Percentiles rank a stretch among this genome's conserved stretches.
phyloP scores from a whole-genome alignment of 2,329 filamentous ascomycete species.

The Calonectria montana region DNA sequence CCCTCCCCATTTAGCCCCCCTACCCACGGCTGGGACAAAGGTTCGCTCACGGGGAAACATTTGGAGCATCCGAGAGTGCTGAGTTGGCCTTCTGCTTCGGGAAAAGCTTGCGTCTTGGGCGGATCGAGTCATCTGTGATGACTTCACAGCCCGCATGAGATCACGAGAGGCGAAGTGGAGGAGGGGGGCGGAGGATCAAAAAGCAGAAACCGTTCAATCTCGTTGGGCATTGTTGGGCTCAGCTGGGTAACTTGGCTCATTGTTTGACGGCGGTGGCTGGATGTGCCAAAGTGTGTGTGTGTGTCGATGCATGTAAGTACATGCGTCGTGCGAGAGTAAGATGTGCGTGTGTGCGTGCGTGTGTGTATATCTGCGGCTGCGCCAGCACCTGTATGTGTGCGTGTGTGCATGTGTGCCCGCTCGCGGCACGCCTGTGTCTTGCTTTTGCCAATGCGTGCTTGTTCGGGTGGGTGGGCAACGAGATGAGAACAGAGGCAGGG shows the following conservation, averaged over 20 bases:
- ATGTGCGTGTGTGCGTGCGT: slow-evolving; percentile 14
- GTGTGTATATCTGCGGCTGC: not conserved
- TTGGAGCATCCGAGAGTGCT: slow-evolving; percentile 37
- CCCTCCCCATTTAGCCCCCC: slow-evolving; percentile 9
- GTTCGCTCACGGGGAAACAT: slow-evolving; percentile 35
- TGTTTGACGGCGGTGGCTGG: slow-evolving; percentile 34
- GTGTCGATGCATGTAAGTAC: slow-evolving; percentile 8
- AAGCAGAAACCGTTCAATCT: slow-evolving; percentile 22
- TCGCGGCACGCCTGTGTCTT: slow-evolving; percentile 5
- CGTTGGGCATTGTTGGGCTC: slow-evolving; percentile 44
- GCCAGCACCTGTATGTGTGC: not conserved
- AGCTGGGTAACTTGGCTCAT: slow-evolving; percentile 31
- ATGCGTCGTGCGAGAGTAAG: slow-evolving; percentile 17
- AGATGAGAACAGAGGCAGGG: slow-evolving; percentile 14
- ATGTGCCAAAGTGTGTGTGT: slow-evolving; percentile 29
- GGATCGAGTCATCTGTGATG: slow-evolving; percentile 40
- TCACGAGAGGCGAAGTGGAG: slow-evolving; percentile 31
- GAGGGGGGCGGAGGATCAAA: slow-evolving; percentile 24
- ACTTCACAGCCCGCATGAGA: slow-evolving; percentile 43
- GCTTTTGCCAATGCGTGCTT: slow-evolving; percentile 5
- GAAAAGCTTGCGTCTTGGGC: slow-evolving; percentile 44
- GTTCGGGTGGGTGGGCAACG: slow-evolving; percentile 21
- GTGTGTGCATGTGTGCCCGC: not conserved
- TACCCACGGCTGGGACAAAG: slow-evolving; percentile 33
- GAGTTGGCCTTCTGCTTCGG: slow-evolving; percentile 49